Evolutionary conservation across 2,329 filamentous ascomycete genomes (phyloP).

Genomic region (Beauveria medogensis): DNA sequence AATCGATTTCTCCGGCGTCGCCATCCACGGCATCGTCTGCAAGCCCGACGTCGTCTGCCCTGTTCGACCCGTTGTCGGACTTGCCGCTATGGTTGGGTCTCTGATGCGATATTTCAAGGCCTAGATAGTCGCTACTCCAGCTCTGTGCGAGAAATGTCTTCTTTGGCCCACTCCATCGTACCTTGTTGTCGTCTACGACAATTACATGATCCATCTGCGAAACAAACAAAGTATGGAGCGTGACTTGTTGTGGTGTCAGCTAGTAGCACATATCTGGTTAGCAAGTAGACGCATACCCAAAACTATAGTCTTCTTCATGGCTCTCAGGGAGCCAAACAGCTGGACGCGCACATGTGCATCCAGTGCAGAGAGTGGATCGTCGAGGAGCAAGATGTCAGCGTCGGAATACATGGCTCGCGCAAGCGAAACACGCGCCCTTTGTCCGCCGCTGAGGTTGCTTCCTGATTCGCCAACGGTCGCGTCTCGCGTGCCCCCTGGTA

Average conservation of each 20-base stretch:
- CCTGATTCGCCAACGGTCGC: slow-evolving; percentile 7
- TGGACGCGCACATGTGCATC: slow-evolving; percentile 7
- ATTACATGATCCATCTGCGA: background rate
- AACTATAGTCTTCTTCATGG: background rate
- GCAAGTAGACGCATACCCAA: background rate
- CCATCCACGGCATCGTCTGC: background rate
- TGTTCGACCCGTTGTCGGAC: too few relatives aligned
- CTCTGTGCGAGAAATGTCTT: background rate
- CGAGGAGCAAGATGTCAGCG: slow-evolving; percentile 6
- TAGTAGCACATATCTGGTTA: too few relatives aligned
- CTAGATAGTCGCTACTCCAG: background rate
- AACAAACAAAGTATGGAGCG: background rate
- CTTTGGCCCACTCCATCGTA: background rate
- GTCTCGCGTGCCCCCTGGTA: background rate
- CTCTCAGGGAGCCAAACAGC: background rate
- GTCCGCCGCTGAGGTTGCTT: slow-evolving; percentile 6
- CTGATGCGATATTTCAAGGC: background rate
- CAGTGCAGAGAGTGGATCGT: slow-evolving; percentile 4
- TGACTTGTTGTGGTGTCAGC: background rate
- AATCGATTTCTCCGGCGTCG: background rate
- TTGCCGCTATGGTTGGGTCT: too few relatives aligned
- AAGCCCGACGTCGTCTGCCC: too few relatives aligned
- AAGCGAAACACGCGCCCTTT: slow-evolving; percentile 1
- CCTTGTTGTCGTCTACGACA: slow-evolving; percentile 1
- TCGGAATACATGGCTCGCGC: slow-evolving; percentile 8